These are phyloP conservation scores for Scedosporium apiospermum DNA, from an alignment of 2,329 filamentous ascomycete genomes.

Conservation along the genomic window DNA sequence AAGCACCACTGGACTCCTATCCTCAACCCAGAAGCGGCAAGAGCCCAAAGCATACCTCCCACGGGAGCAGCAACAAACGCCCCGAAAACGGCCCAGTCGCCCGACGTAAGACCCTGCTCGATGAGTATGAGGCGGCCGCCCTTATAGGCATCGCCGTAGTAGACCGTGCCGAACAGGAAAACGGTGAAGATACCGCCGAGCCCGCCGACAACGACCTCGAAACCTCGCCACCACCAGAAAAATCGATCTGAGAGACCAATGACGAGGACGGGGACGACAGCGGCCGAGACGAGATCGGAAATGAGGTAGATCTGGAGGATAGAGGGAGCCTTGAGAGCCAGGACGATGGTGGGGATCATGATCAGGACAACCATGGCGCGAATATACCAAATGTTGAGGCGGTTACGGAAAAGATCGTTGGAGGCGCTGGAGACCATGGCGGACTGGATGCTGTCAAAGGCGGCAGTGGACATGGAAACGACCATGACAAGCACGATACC, in stretches of 20 bases:
- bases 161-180: slow-evolving; percentile 72
- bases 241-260: slow-evolving; percentile 57
- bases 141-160: slow-evolving; percentile 56
- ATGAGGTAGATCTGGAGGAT: slow-evolving; percentile 78
- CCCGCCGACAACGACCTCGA: slow-evolving; percentile 70
- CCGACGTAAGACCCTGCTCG: slow-evolving; percentile 62
- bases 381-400: slow-evolving; percentile 65
- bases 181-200: slow-evolving; percentile 70
- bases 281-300: slow-evolving; percentile 68
- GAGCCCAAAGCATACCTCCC: slow-evolving; percentile 63
- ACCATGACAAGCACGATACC: slow-evolving; percentile 76
- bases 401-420: slow-evolving; percentile 79
- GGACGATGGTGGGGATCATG: slow-evolving; percentile 64
- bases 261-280: slow-evolving; percentile 64
- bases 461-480: slow-evolving; percentile 63
- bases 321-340: slow-evolving; percentile 64
- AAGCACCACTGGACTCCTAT: slow-evolving; percentile 47
- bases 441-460: slow-evolving; percentile 73
- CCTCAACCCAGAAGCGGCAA: slow-evolving; percentile 51
- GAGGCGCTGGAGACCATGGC: slow-evolving; percentile 79
- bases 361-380: slow-evolving; percentile 59
- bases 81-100: slow-evolving; percentile 76
- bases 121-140: slow-evolving; percentile 63
- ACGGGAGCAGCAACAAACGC: slow-evolving; percentile 74
- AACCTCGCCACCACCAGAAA: slow-evolving; percentile 71